Base-by-base conservation (phyloP, 257 asterid genomes). In the Orobanche coerulescens region DNA sequence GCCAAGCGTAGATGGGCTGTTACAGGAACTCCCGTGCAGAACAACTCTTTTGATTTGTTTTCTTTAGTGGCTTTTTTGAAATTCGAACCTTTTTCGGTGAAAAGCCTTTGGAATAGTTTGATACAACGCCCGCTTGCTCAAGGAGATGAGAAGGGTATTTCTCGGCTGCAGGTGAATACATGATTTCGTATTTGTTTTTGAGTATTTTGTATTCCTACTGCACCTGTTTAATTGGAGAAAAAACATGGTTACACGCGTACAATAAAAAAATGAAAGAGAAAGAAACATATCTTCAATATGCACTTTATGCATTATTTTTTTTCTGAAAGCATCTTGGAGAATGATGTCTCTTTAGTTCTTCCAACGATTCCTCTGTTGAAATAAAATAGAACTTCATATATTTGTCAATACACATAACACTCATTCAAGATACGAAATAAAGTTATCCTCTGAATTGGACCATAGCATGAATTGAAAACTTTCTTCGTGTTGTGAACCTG, bases 1-100 rank as follows among this genome's bases (percentile, higher is more conserved):
- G 78, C 90, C 0, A 82, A 71, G 71, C 79, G 94, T 65, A 81
- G 95, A 63, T 90, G 95, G 94, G 84, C 89, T 46, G 84, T 90
- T 40, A 82, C 87, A 3, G 97, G 94, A 63, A 86, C 97, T 25
- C 97, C 97, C 3, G 72, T 87, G 58, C 95, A 87, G 55, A 86
- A 86, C 59, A 69, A 64, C 74, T 82, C 90, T 11, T 79, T 65
- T 19, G 97, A 90, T 79, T 69, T 90, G 76, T 86, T 76, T 65
- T 81, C 97, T 6, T 70, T 90, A 58, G 75, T 90, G 75, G 75
- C 88, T 4, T 90, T 90, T 74, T 66, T 90, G 76, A 80, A 75
- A 74, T 76, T 90, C 56, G 94, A 90, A 71, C 97, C 97, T 20
- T 78, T 90, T 71, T 90, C 94, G 8, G 62, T 75, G 56, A 86